phyloP scores from a whole-genome alignment of 371 early-diverging fungal genomes.

The Dichotomocladium elegans region DNA sequence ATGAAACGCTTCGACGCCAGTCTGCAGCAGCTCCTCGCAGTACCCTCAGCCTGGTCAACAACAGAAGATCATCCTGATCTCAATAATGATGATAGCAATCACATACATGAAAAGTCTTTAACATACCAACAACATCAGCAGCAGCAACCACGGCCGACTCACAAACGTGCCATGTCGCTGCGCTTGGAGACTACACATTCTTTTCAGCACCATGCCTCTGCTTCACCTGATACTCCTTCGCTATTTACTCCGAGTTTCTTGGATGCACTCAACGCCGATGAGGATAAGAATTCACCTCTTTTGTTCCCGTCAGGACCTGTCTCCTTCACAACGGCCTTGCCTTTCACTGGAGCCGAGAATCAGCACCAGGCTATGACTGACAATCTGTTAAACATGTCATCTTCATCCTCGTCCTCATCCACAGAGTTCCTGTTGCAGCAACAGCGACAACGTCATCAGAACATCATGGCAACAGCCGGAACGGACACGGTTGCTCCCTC shows the following conservation, averaged over 20 bases:
- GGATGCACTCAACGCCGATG: conserved; percentile 40
- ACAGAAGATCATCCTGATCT: too few relatives aligned
- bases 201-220: conserved; percentile 6
- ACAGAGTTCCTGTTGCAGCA: conserved; percentile 3
- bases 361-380: not conserved
- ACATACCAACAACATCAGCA: too few relatives aligned
- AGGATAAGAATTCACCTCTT: not conserved
- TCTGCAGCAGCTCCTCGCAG: conserved; percentile 12
- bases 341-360: not conserved
- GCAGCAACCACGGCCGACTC: not conserved
- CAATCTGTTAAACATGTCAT: not conserved
- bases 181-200: conserved; percentile 20
- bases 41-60: conserved; percentile 7
- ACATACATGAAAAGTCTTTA: too few relatives aligned
- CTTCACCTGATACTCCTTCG: conserved; percentile 48
- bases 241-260: conserved; percentile 61
- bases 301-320: conserved; percentile 2
- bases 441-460: not conserved
- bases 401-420: conserved; percentile 1
- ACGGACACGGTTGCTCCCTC: not conserved
- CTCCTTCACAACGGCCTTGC: not conserved
- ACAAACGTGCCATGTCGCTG: conserved; percentile 28
- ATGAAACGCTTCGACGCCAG: conserved; percentile 11
- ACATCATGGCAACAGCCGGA: not conserved
- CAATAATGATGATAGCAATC: too few relatives aligned